Evolutionary conservation across 164 flowering plant genomes (phyloP), one percentile per base, ranked within the genome.

Genomic region (Chloranthus sessilifolius): DNA sequence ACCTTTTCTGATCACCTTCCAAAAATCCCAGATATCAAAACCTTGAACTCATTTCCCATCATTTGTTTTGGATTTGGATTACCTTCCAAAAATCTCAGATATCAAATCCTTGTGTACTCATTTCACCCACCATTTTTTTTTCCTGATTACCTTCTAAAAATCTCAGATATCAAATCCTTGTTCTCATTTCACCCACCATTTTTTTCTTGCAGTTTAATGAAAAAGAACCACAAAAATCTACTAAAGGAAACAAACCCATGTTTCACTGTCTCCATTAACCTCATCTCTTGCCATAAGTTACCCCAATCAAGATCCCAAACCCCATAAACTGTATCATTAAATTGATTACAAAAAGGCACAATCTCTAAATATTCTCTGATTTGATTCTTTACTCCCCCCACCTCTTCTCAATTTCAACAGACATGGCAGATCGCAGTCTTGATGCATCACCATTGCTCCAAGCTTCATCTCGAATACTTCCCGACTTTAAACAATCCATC

Each of bases 401-500:
- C n/a, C n/a, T n/a, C n/a, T n/a, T 29, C 31, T 44, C 35, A 41
- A 14, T 17, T 43, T 26, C 29, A 33, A 46, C n/a, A n/a, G n/a
- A 52, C 48, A 80, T 80, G 82, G 47, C 77, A 46, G 86, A 77
- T 33, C 24, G 69, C 31, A 71, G 53, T 25, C 60, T 36, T 14
- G 40, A 55, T 7, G 53, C 70, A 22, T 21, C 52, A 20, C 76
- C 83, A 30, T 60, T 65, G 56, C 61, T 67, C n/a, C 62, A 68
- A 22, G 48, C 65, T 12, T 26, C 75, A 6, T 50, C 76, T 0
- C 50, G 74, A 27, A 69, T 50, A 34, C 78, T 81, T 1, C 88
- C 88, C 3, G 88, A 81, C 56, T 81, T 78, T 64, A 74, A 68
- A 41, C 68, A 76, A 43, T 74, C 88, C 0, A 50, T 81, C 3